A percentile compares a stretch with the other conserved stretches of the same genome.
Conservation (phyloP, 2,329 filamentous ascomycete species). For the Neofusicoccum ribis region DNA sequence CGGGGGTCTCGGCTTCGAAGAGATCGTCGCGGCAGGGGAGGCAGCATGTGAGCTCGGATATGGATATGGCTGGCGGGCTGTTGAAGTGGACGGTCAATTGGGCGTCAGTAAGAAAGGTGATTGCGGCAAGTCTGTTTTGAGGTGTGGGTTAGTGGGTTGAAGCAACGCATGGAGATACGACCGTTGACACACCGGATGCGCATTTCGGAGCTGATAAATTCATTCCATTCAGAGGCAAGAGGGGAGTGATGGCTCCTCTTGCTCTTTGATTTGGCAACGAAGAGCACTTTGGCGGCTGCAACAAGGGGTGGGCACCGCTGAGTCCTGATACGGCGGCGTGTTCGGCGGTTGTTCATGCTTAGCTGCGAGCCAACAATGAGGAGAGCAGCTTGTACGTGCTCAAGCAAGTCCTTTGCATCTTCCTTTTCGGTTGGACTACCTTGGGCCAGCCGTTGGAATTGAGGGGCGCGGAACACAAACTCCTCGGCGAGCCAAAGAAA, state of each 20-base stretch:
- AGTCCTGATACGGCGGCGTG: slow-evolving; percentile 18
- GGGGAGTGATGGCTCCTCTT: not conserved
- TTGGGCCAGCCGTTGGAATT: not conserved
- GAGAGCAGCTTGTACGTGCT: slow-evolving; percentile 22
- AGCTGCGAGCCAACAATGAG: slow-evolving; percentile 21
- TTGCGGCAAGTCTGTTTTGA: not conserved
- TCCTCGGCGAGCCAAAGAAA: slow-evolving; percentile 24
- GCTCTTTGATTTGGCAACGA: not conserved
- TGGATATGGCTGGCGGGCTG: slow-evolving; percentile 18
- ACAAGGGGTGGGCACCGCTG: slow-evolving; percentile 19
- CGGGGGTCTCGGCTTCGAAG: slow-evolving; percentile 21
- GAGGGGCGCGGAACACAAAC: slow-evolving; percentile 19
- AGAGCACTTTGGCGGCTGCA: slow-evolving; percentile 16
- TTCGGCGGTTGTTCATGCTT: slow-evolving; percentile 19
- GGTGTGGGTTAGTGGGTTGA: too few relatives aligned
- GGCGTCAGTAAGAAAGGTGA: not conserved
- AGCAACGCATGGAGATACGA: not conserved
- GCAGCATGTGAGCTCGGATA: slow-evolving; percentile 19
- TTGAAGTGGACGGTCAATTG: slow-evolving; percentile 1
- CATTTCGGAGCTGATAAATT: slow-evolving; percentile 22
- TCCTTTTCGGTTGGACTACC: not conserved
- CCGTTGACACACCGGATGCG: slow-evolving; percentile 15
- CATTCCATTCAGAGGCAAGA: slow-evolving; percentile 12
- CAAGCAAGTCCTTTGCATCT: not conserved
- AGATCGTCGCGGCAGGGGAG: slow-evolving; percentile 22